Base-by-base conservation (phyloP, 2,329 filamentous ascomycete genomes). In the Alternaria consortialis region DNA sequence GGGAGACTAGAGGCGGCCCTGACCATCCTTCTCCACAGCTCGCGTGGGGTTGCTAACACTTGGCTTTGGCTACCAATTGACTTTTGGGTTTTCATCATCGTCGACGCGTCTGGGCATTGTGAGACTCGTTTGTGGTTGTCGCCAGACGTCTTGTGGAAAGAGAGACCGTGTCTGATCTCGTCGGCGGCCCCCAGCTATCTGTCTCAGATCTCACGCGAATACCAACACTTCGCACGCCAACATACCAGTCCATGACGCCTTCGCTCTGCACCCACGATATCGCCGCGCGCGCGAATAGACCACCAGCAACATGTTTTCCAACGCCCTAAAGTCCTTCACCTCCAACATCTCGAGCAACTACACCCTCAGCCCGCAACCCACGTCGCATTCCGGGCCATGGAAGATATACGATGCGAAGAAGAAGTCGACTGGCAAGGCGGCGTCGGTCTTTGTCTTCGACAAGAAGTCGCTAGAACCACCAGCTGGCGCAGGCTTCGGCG, bases 381-480 rank as follows among this genome's bases (percentile, higher is more conserved):
- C 88, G n/a, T 91, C 93, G 53, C 88, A 88, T 53, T 92, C 94
- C 15, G 95, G 95, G 17, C 92, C 94, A 60, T 99, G 95, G 95
- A 97, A 93, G 83, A 95, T 99, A 74, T 94, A 94, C 85, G 94
- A 97, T 82, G 94, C 92, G 60, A 98, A 97, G 84, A 96, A 96
- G 82, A 98, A 97, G 81, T 93, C 91, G 31, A 97, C 93, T 0
- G 92, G 92, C 68, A 97, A 95, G 78, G 80, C 90, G 7, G 95
- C 90, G 56, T 97, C 94, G 15, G 89, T 98, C 68, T 99, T 98
- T 74, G 89, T 98, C 67, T 97, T 98, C 77, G 95, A 99, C 68
- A 90, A 89, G 77, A 97, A 96, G 80, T 87, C 88, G 1, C 83
- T 99, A 56, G 94, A 97, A 59, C 82, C 87, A 9, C 86, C 90